Base-by-base conservation (phyloP, 306 rosid genomes). In the Macrotyloma uniflorum region DNA sequence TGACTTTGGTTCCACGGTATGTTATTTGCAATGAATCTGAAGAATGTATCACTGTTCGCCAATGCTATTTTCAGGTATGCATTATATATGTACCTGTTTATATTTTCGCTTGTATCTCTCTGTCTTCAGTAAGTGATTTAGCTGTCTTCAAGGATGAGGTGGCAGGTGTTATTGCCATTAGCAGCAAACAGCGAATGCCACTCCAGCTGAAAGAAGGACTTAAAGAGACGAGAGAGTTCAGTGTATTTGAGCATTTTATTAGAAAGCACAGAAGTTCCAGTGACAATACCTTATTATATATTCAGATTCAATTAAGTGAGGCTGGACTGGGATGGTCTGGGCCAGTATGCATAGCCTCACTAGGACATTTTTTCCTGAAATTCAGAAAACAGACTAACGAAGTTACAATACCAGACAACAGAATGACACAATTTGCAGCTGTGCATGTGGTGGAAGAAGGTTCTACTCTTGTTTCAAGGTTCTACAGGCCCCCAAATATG, bases 361-460 rank as follows among this genome's bases (percentile, higher is more conserved):
- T 95, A 14, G 98, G 98, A 51, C 86, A 85, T 67, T 95, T 95
- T 90, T 92, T 90, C 88, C 85, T 95, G 83, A 95, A 95, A 86
- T 95, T 95, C 83, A 87, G 90, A 77, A 85, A 79, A 80, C 86
- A 74, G 58, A 54, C 83, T 69, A 81, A 77, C 70, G 87, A 86
- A 75, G 88, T 11, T 72, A 67, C 82, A 63, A 46, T 58, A 11
- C 70, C 81, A 64, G 93, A 80, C 69, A 74, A 68, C 71, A 76
- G 59, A 66, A 79, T 61, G 62, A 72, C 90, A 77, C 89, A 88
- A 79, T 92, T 89, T 42, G 98, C 97, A 73, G 69, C 83, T 32
- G 92, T 95, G 70, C 97, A 88, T 82, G 88, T 95, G 58, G 91
- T 87, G 59, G 98, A 95, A 91, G 93, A 91, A 86, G 96, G 98